Conservation (phyloP, 2,329 filamentous ascomycete genomes). For the Huntiella bhutanensis region DNA sequence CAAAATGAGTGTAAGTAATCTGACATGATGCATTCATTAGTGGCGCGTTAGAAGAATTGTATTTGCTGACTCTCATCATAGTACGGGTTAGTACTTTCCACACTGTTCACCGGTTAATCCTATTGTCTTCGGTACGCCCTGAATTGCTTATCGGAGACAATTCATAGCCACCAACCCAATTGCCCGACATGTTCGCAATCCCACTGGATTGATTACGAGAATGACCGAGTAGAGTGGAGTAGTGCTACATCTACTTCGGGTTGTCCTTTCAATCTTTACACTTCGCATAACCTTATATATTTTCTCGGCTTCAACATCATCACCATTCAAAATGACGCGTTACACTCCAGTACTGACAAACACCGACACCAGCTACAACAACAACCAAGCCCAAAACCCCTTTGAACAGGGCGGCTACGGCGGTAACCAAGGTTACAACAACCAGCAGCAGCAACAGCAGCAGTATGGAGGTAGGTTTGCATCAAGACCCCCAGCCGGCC, state of each 20-base stretch:
- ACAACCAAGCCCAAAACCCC: constrained; percentile 26
- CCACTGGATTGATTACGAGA: too few relatives aligned
- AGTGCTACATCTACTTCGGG: too few relatives aligned
- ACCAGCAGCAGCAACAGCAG: constrained; percentile 13
- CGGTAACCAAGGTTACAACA: constrained; percentile 16
- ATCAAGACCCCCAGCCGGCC: constrained; percentile 3
- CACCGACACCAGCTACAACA: constrained; percentile 29
- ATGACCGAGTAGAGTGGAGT: too few relatives aligned
- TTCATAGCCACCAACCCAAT: too few relatives aligned
- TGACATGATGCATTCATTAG: too few relatives aligned
- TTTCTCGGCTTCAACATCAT: not conserved
- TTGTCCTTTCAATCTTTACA: too few relatives aligned
- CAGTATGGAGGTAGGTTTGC: constrained; percentile 9
- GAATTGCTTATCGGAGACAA: not conserved
- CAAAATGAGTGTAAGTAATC: not conserved
- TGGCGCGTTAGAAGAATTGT: not conserved
- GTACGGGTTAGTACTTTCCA: constrained; percentile 3
- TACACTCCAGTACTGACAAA: constrained; percentile 3
- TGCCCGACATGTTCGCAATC: too few relatives aligned
- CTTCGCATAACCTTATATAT: not conserved
- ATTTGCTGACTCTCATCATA: not conserved
- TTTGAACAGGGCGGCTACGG: constrained; percentile 34
- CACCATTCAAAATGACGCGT: not conserved
- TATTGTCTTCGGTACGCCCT: not conserved
- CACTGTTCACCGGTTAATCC: not conserved